Evolutionary conservation across 129 eudicot species (phyloP), one percentile per base, ranked within the genome.

Genomic region (Logfia minima): DNA sequence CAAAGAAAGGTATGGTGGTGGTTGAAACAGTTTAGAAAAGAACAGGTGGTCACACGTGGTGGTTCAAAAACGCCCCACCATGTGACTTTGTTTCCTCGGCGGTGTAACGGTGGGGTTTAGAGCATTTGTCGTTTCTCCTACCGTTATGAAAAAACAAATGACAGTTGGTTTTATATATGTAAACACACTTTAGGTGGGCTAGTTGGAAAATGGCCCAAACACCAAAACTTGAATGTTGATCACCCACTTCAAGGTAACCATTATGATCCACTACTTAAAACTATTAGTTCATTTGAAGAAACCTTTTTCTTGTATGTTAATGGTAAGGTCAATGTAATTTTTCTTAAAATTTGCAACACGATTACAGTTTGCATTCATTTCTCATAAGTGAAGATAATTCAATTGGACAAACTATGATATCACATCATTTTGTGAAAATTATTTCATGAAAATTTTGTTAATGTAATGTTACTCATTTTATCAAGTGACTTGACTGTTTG

Each of bases 41-140:
- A 68, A 64, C 45, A 59, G 76, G 80, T 81, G 80, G 71, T 70
- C 71, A 68, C 29, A 66, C 53, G 45, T 68, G 80, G 76, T 68
- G 56, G 84, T 81, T 80, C 48, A 41, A 56, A 75, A 34, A 5
- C 45, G 80, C 80, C 80, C 84, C 80, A 75, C 84, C 84, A 81
- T 75, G 84, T 81, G 84, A 22, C 37, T 11, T 6, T 75, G 80
- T 81, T 75, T 74, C 80, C 72, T 48, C 76, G 76, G 71, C 62
- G 80, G 84, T 58, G 76, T 75, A 68, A 75, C 60, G 34, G 80
- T 81, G 76, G 84, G 84, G 84, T 48, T 71, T 16, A 5, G 41
- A 71, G 18, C 45, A 58, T 78, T 69, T 78, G 76, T 39, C 70
- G 59, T 59, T 43, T 70, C 59, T 19, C 48, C 10, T 23, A 21